phyloP scores from a whole-genome alignment of 768 basidiomycete genomes.

The Mycena capillaripes region DNA sequence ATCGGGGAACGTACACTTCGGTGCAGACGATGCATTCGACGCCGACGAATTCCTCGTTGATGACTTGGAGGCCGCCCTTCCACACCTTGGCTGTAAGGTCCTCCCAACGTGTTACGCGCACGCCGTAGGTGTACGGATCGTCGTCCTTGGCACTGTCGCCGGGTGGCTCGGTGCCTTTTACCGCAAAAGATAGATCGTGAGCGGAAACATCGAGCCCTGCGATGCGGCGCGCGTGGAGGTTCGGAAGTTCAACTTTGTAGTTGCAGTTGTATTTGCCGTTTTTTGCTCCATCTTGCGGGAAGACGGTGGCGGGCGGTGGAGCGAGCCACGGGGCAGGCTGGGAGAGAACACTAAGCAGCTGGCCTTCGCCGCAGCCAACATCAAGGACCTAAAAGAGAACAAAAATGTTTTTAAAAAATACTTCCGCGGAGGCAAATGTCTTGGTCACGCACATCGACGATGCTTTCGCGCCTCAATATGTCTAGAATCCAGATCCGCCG shows the following conservation, averaged over 20 bases:
- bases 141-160: conserved; percentile 42
- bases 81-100: conserved; percentile 75
- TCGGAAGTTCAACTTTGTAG: conserved; percentile 64
- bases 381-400: conserved; percentile 73
- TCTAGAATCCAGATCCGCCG: conserved; percentile 81
- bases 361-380: conserved; percentile 88
- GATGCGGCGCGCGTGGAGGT: conserved; percentile 70
- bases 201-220: conserved; percentile 78
- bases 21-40: conserved; percentile 82
- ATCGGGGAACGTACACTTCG: conserved; percentile 75
- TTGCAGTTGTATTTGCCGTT: conserved; percentile 42
- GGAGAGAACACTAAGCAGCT: conserved; percentile 76
- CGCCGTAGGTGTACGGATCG: conserved; percentile 41
- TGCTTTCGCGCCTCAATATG: conserved; percentile 67
- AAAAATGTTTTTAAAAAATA: conserved; percentile 3
- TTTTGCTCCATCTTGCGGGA: conserved; percentile 41
- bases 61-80: conserved; percentile 78
- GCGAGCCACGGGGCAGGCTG: conserved; percentile 82
- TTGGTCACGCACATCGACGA: conserved; percentile 61
- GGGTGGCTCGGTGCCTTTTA: conserved; percentile 61
- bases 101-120: conserved; percentile 73
- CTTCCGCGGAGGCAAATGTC: conserved; percentile 11
- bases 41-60: conserved; percentile 76
- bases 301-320: conserved; percentile 54
- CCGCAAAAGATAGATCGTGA: conserved; percentile 68